A percentile compares a stretch with the other conserved stretches of the same genome.
phyloP scores from a whole-genome alignment of 2,329 filamentous ascomycete genomes.

The Aureobasidium namibiae region DNA sequence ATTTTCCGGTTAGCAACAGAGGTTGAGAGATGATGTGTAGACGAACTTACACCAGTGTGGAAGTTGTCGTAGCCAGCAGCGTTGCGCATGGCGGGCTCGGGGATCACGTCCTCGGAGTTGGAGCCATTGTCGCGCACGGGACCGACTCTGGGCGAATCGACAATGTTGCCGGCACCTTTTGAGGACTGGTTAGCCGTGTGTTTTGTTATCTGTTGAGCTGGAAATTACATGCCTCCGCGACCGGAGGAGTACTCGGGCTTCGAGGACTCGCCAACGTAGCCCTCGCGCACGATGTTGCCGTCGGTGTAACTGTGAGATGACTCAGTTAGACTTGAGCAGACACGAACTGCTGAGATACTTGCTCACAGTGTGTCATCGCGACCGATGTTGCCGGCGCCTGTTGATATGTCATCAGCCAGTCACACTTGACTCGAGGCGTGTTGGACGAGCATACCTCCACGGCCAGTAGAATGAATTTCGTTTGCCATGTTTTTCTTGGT shows the following conservation, averaged over 20 bases:
- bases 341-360: neutral
- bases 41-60: slow-evolving; percentile 36
- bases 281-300: slow-evolving; percentile 39
- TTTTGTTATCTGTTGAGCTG: neutral
- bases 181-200: neutral
- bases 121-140: slow-evolving; percentile 18
- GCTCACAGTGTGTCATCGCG: slow-evolving; percentile 39
- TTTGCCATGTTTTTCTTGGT: slow-evolving; percentile 15
- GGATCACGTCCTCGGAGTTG: slow-evolving; percentile 34
- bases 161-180: slow-evolving; percentile 35
- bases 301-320: slow-evolving; percentile 32
- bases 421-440: neutral
- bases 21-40: neutral
- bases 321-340: neutral
- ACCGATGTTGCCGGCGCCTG: slow-evolving; percentile 53
- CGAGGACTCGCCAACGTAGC: slow-evolving; percentile 29
- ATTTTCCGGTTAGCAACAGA: neutral
- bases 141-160: slow-evolving; percentile 27
- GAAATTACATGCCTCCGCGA: slow-evolving; percentile 20
- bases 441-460: slow-evolving; percentile 41
- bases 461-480: slow-evolving; percentile 43
- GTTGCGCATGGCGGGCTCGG: slow-evolving; percentile 33
- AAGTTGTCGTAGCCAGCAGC: slow-evolving; percentile 33
- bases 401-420: neutral
- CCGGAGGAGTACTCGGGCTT: slow-evolving; percentile 32